These are phyloP conservation scores for Lactarius tabidus DNA, from an alignment of 768 basidiomycete species.

Conservation along the genomic window DNA sequence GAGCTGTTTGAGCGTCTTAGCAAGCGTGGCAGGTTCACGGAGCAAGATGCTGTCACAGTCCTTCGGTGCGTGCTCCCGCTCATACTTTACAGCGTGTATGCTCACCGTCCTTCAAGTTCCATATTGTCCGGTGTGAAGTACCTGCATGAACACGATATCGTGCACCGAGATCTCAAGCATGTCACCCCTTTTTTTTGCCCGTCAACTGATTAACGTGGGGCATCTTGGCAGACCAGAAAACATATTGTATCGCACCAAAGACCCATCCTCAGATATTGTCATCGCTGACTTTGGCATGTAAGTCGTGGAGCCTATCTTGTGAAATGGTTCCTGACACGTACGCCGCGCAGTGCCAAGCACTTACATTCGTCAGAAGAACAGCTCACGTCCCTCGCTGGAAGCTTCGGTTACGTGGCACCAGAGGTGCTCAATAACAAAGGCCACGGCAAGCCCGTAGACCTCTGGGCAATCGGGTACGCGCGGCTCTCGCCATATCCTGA, in stretches of 20 bases:
- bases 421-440: conserved; percentile 78
- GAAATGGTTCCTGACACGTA: not conserved
- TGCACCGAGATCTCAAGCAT: conserved; percentile 94
- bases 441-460: conserved; percentile 88
- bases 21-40: conserved; percentile 86
- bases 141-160: conserved; percentile 88
- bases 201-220: not conserved
- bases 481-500: too few species aligned
- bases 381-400: conserved; percentile 69
- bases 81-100: not conserved
- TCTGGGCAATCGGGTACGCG: conserved; percentile 95
- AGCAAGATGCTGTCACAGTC: conserved; percentile 80
- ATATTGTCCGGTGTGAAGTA: conserved; percentile 84
- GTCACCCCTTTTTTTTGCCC: not conserved
- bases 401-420: conserved; percentile 89
- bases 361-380: conserved; percentile 67
- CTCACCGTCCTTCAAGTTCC: conserved; percentile 44
- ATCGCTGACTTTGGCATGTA: conserved; percentile 98
- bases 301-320: conserved; percentile 27
- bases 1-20: conserved; percentile 91
- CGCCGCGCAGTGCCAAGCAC: conserved; percentile 66
- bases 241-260: conserved; percentile 83
- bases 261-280: conserved; percentile 77
- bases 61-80: conserved; percentile 48
- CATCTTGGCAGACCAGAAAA: conserved; percentile 76